A percentile compares a stretch with the other conserved stretches of the same genome.
Conservation (phyloP, 106 monocot genomes). For the Gastrodia elata region DNA sequence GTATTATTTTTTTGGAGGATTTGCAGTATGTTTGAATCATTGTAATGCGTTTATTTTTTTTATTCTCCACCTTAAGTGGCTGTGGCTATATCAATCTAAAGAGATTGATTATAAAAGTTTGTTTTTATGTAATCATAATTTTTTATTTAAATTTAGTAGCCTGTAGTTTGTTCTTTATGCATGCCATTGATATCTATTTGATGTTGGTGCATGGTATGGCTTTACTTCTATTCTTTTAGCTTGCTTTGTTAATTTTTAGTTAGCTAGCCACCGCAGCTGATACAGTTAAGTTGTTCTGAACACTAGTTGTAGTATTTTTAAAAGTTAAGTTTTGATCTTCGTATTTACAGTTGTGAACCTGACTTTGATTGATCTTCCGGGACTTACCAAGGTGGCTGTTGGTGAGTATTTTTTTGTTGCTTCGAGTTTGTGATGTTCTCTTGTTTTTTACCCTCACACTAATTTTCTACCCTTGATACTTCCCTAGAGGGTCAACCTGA, state of each 20-base stretch:
- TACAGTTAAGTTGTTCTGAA: neutral
- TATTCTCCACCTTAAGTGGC: neutral
- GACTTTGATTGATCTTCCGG: slow-evolving; percentile 94
- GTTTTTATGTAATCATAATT: neutral
- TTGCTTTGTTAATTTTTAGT: neutral
- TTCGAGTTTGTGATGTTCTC: neutral
- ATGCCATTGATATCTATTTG: neutral
- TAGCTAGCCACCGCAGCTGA: neutral
- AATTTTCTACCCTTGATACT: neutral
- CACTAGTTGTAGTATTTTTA: neutral
- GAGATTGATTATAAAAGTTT: neutral
- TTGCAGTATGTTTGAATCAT: neutral
- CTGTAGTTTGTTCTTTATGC: neutral
- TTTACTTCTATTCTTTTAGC: neutral
- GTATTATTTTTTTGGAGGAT: neutral
- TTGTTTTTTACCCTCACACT: neutral
- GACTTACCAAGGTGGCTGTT: slow-evolving; percentile 93
- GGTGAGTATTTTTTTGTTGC: slow-evolving; percentile 44
- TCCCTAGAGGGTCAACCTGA: slow-evolving; percentile 23
- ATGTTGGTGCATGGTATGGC: neutral
- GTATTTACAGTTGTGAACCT: slow-evolving; percentile 79
- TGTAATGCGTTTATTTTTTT: neutral
- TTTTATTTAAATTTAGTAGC: neutral
- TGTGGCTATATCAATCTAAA: neutral
- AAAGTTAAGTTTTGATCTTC: neutral